Percentiles rank a stretch among this genome's conserved stretches.
Conservation (phyloP, 2,329 filamentous ascomycete genomes). For the Apiospora aurea region DNA sequence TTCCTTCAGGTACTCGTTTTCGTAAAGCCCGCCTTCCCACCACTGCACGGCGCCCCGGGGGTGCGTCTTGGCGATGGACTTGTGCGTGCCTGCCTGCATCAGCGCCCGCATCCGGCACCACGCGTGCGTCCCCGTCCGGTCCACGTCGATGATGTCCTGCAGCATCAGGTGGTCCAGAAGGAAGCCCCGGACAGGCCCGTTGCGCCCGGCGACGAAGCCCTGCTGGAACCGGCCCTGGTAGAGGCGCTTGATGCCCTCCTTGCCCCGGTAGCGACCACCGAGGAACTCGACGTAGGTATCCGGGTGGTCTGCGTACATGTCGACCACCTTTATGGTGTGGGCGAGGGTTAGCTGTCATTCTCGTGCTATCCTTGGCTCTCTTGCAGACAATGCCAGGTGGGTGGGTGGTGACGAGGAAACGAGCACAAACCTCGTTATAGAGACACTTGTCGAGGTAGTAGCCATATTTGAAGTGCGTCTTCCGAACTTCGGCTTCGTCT, state of each 20-base stretch:
- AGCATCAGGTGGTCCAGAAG: conserved; percentile 65
- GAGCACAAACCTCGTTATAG: conserved; percentile 55
- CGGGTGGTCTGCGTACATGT: conserved; percentile 59
- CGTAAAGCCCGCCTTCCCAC: conserved; percentile 66
- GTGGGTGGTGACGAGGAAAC: not conserved
- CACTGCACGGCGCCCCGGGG: conserved; percentile 61
- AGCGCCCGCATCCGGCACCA: conserved; percentile 60
- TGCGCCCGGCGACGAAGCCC: conserved; percentile 59
- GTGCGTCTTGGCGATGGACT: conserved; percentile 56
- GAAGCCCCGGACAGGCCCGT: conserved; percentile 62
- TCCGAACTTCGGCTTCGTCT: conserved; percentile 61
- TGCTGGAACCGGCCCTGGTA: conserved; percentile 60
- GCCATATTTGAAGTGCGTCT: conserved; percentile 64
- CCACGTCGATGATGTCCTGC: conserved; percentile 62
- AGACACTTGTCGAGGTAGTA: conserved; percentile 67
- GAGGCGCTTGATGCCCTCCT: conserved; percentile 56
- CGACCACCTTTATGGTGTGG: conserved; percentile 45
- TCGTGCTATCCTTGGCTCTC: not conserved
- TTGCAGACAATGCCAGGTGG: not conserved
- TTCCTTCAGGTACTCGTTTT: conserved; percentile 66
- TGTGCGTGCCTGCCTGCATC: conserved; percentile 62
- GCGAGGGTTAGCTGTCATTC: conserved; percentile 18
- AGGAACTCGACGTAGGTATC: conserved; percentile 64
- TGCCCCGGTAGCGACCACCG: conserved; percentile 59
- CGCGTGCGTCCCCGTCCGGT: conserved; percentile 53